Evolutionary conservation across 768 basidiomycete species (phyloP), one percentile per base, ranked within the genome.

Genomic region (Lentinula guzmanii): DNA sequence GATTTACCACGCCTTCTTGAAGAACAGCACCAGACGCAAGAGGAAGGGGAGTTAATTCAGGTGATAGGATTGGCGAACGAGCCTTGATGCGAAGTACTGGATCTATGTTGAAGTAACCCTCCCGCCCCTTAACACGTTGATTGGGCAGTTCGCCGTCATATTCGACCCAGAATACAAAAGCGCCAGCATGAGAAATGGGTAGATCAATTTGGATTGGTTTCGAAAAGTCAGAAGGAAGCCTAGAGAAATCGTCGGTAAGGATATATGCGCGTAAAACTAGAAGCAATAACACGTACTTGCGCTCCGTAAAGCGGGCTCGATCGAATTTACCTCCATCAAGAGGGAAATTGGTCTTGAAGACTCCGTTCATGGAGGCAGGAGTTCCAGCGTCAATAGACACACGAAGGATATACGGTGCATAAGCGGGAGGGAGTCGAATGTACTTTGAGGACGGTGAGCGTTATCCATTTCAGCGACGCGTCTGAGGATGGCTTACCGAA

Each of bases 61-160:
- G 50, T 37, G 83, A 82, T 54, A 98, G 83, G 65, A 98, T 89
- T 42, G 83, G 78, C 1, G 87, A 79, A 41, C 96, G 88, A 4
- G 84, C 78, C 65, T 88, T 92, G 61, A 83, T 77, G 59, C 81
- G 86, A 63, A 99, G 86, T 61, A 93, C 78, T 24, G 96, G 96
- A 68, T 98, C 96, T 64, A 99, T 86, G 73, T 96, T 96, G 76
- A 99, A 98, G 76, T 93, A 98, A 6, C 95, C 95, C 65, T 91
- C 86, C 55, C 92, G 84, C 53, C 95, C 93, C 65, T 86, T 87
- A 62, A 90, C 73, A 61, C 95, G 86, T 57, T 84, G 74, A 10
- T 83, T 85, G 21, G 75, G 71, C 1, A 72, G 64, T 48, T 81
- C 80, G 6, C 82, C 82, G 62, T 93, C 93, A 70, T 97, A 94